Percentiles rank a stretch among this genome's conserved stretches.
These are phyloP conservation scores for Phalaenopsis aphrodite DNA, from an alignment of 106 monocot species.

Conservation along the genomic window DNA sequence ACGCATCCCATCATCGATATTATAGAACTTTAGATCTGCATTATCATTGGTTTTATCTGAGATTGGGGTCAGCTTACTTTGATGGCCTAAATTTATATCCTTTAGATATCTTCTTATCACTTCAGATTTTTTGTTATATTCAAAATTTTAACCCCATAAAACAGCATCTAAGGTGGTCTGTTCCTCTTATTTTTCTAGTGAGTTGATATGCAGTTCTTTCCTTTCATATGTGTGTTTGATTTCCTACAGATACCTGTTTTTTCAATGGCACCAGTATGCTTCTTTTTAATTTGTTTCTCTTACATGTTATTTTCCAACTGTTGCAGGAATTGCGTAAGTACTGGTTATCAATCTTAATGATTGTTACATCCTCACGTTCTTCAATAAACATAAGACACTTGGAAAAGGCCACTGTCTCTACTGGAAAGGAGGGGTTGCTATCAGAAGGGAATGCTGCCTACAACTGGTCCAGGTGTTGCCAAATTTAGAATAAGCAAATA, in stretches of 20 bases:
- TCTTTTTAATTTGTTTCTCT: neutral
- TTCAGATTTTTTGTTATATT: neutral
- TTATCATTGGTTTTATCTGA: neutral
- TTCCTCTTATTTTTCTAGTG: neutral
- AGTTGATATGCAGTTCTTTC: neutral
- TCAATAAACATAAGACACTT: conserved; percentile 96
- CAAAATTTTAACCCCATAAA: neutral
- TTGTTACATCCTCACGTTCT: conserved; percentile 91
- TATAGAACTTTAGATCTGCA: too few species aligned
- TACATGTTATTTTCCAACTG: neutral
- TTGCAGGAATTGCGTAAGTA: conserved; percentile 77
- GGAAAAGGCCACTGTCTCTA: conserved; percentile 95
- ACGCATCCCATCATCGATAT: neutral
- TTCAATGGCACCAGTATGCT: neutral
- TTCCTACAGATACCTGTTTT: neutral
- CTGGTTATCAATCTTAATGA: conserved; percentile 90
- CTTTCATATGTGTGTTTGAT: neutral
- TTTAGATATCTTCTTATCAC: too few species aligned
- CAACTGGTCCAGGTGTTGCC: conserved; percentile 83
- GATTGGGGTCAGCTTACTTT: neutral
- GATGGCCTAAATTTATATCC: too few species aligned
- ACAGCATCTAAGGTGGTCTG: neutral
- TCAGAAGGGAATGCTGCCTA: conserved; percentile 97
- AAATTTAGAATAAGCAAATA: neutral
- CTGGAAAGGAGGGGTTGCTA: conserved; percentile 92